Conservation (phyloP, 1,284 basidiomycete species). For the Malassezia obtusa region DNA sequence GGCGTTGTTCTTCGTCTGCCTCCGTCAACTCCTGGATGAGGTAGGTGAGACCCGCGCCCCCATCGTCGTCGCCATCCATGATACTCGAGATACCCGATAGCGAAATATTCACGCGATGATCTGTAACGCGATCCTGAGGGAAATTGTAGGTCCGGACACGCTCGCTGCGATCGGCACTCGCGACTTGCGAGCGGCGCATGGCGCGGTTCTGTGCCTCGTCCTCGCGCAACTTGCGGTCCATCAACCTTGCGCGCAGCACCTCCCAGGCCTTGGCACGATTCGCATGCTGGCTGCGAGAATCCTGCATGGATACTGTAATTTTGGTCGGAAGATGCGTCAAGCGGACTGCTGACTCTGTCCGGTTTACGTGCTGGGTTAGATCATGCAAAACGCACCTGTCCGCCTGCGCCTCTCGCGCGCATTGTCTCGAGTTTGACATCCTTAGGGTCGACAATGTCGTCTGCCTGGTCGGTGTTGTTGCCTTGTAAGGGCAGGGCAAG, state of each 20-base stretch:
- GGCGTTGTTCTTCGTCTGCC: constrained; percentile 22
- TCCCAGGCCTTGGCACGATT: constrained; percentile 45
- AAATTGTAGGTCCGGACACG: constrained; percentile 46
- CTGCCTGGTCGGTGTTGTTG: constrained; percentile 42
- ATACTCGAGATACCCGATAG: constrained; percentile 33
- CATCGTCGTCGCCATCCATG: constrained; percentile 42
- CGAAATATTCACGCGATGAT: constrained; percentile 39
- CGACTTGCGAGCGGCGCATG: constrained; percentile 34
- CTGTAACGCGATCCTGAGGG: constrained; percentile 45
- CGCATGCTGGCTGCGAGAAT: constrained; percentile 89
- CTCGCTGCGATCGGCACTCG: constrained; percentile 41
- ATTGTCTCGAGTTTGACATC: constrained; percentile 87
- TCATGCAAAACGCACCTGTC: no score
- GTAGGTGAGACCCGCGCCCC: constrained; percentile 26
- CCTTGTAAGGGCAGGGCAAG: constrained; percentile 42
- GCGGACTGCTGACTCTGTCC: constrained; percentile 95
- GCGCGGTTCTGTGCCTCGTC: constrained; percentile 35
- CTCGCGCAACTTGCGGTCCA: constrained; percentile 33
- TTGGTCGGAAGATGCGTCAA: constrained; percentile 87
- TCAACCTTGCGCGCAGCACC: constrained; percentile 35
- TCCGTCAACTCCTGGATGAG: constrained; percentile 25
- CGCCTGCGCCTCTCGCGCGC: constrained; percentile 87
- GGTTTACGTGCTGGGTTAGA: constrained; percentile 99
- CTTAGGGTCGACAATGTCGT: constrained; percentile 62
- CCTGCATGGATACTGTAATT: constrained; percentile 94